A percentile compares a stretch with the other conserved stretches of the same genome.
phyloP scores from a whole-genome alignment of 2,329 filamentous ascomycete genomes.

The Fusarium multiceps region DNA sequence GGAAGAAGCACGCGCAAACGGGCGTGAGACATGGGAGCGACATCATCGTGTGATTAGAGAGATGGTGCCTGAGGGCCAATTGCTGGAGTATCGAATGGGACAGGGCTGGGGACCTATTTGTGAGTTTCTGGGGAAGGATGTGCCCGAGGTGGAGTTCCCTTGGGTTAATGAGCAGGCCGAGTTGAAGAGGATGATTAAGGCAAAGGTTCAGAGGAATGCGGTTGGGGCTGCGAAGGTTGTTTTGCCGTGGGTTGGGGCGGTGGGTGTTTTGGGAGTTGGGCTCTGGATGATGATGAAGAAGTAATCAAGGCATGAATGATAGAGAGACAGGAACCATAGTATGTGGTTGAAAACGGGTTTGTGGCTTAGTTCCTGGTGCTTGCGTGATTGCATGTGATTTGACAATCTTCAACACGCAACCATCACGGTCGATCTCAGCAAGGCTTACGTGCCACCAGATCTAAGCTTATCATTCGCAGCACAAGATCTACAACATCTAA shows the following conservation, averaged over 20 bases:
- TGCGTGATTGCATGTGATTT: background rate
- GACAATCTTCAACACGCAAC: background rate
- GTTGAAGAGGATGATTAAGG: constrained; percentile 17
- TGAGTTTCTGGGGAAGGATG: constrained; percentile 49
- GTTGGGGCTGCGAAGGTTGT: constrained; percentile 6
- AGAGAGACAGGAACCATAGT: background rate
- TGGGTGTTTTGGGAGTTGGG: constrained; percentile 18
- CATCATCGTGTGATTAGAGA: constrained; percentile 48
- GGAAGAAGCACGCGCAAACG: constrained; percentile 39
- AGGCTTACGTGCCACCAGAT: background rate
- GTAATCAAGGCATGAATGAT: background rate
- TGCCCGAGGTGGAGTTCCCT: constrained; percentile 49
- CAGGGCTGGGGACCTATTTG: constrained; percentile 54
- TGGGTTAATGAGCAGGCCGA: constrained; percentile 48
- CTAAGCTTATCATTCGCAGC: background rate
- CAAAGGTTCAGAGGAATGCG: constrained; percentile 20
- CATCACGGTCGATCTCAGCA: background rate
- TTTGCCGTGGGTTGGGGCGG: constrained; percentile 35
- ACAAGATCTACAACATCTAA: background rate
- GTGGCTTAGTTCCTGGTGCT: background rate
- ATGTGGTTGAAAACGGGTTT: background rate
- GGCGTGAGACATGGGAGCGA: constrained; percentile 43
- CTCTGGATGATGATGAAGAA: constrained; percentile 11
- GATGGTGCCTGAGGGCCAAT: constrained; percentile 38
- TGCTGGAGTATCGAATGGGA: constrained; percentile 49